These are phyloP conservation scores for Arthromyces matolae DNA, from an alignment of 768 basidiomycete species.

Conservation along the genomic window DNA sequence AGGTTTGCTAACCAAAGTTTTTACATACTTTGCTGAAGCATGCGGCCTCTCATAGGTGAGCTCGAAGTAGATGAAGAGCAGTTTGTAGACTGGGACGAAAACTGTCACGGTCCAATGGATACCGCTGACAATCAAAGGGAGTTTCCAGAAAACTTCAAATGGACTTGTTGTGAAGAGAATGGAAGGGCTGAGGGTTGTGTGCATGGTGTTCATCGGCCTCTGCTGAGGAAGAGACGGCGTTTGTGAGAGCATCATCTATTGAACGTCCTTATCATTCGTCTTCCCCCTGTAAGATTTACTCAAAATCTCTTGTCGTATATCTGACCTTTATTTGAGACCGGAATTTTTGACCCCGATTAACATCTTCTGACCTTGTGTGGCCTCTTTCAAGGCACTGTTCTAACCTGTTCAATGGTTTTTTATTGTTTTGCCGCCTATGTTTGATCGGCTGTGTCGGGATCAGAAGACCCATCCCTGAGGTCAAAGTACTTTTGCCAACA, in stretches of 20 bases:
- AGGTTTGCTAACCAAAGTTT: not conserved
- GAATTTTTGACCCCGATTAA: not conserved
- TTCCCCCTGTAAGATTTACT: conserved; percentile 4
- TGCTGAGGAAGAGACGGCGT: conserved; percentile 34
- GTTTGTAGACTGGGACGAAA: conserved; percentile 47
- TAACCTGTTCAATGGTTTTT: not conserved
- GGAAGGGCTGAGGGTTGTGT: conserved; percentile 38
- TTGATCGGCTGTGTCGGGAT: conserved; percentile 5
- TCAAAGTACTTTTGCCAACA: too few species aligned
- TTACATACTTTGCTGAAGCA: not conserved
- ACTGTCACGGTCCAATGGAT: conserved; percentile 45
- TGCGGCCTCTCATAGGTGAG: conserved; percentile 27
- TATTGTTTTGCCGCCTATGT: conserved; percentile 5
- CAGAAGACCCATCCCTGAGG: not conserved
- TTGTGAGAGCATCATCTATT: conserved; percentile 15
- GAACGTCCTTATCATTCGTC: not conserved
- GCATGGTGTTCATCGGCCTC: conserved; percentile 30
- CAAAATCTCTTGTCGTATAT: conserved; percentile 3
- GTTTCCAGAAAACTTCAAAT: conserved; percentile 46
- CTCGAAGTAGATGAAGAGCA: conserved; percentile 36
- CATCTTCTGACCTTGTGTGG: not conserved
- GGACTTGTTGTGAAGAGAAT: conserved; percentile 47
- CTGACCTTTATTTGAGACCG: conserved; percentile 1
- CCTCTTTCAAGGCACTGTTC: not conserved
- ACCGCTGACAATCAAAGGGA: conserved; percentile 32